phyloP scores from a whole-genome alignment of 164 flowering plant species.

The Amborella trichopoda region DNA sequence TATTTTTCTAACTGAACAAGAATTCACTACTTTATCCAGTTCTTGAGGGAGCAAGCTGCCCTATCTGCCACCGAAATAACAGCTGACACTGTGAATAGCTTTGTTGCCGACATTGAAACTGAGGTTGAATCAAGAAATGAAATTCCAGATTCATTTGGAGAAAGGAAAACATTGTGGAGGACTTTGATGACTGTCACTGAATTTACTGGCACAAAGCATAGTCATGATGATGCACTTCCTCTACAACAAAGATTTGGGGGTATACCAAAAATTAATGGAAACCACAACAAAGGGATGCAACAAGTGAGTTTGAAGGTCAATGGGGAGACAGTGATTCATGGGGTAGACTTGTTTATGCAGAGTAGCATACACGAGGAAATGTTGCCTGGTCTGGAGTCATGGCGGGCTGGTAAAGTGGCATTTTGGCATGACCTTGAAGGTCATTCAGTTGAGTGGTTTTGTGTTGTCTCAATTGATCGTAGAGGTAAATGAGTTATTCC shows the following conservation, averaged over 20 bases:
- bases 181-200: conserved; percentile 29
- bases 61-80: conserved; percentile 78
- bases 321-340: conserved; percentile 51
- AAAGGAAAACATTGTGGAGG: conserved; percentile 37
- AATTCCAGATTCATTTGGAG: conserved; percentile 19
- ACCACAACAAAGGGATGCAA: conserved; percentile 55
- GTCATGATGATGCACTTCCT: conserved; percentile 17
- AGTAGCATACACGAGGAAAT: conserved; percentile 61
- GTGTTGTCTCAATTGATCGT: conserved; percentile 65
- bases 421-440: conserved; percentile 87
- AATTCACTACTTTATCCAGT: conserved; percentile 26
- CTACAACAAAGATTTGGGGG: conserved; percentile 22
- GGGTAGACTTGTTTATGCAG: conserved; percentile 37
- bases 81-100: conserved; percentile 49
- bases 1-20: conserved; percentile 1
- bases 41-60: conserved; percentile 88
- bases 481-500: conserved; percentile 50
- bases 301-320: conserved; percentile 33
- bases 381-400: conserved; percentile 74
- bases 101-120: conserved; percentile 52
- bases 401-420: conserved; percentile 64
- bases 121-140: conserved; percentile 26
- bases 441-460: conserved; percentile 79
- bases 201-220: conserved; percentile 17
- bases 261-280: conserved; percentile 74